phyloP scores from a whole-genome alignment of 768 basidiomycete genomes.

The Omphalotus guepiniiformis region DNA sequence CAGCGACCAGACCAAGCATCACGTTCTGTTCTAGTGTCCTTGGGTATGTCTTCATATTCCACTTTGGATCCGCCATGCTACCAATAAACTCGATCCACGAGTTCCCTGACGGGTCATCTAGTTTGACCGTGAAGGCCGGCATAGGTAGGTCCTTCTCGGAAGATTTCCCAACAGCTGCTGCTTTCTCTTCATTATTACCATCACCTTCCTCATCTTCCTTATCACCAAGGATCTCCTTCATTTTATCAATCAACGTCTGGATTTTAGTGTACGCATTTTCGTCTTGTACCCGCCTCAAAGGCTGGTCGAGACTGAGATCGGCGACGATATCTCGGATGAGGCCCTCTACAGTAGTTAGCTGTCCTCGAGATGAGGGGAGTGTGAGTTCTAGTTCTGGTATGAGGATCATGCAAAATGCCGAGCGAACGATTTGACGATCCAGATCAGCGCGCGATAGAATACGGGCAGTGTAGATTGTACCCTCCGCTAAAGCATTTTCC shows the following conservation, averaged over 20 bases:
- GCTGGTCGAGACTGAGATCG: constrained; percentile 81
- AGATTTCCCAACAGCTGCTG: constrained; percentile 21
- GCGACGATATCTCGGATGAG: constrained; percentile 76
- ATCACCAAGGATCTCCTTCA: constrained; percentile 62
- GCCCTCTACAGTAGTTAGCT: constrained; percentile 96
- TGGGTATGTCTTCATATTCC: constrained; percentile 81
- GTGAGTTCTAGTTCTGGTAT: constrained; percentile 91
- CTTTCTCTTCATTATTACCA: constrained; percentile 28
- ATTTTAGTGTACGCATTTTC: constrained; percentile 70
- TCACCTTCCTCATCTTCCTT: constrained; percentile 50
- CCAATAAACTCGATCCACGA: constrained; percentile 93
- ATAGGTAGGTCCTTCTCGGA: constrained; percentile 47
- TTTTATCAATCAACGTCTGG: constrained; percentile 61
- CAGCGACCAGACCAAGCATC: constrained; percentile 60
- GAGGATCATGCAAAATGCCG: constrained; percentile 70
- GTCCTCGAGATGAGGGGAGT: constrained; percentile 84
- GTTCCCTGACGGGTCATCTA: constrained; percentile 94
- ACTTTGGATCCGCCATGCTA: constrained; percentile 87
- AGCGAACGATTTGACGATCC: constrained; percentile 91
- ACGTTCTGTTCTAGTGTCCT: constrained; percentile 81
- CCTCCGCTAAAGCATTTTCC: constrained; percentile 57
- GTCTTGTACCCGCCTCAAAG: constrained; percentile 76
- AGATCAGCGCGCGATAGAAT: constrained; percentile 75
- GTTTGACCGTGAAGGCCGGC: constrained; percentile 69
- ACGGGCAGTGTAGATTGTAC: constrained; percentile 74